Conservation (phyloP, 805 yeast species). For the Lipomyces chichibuensis region DNA sequence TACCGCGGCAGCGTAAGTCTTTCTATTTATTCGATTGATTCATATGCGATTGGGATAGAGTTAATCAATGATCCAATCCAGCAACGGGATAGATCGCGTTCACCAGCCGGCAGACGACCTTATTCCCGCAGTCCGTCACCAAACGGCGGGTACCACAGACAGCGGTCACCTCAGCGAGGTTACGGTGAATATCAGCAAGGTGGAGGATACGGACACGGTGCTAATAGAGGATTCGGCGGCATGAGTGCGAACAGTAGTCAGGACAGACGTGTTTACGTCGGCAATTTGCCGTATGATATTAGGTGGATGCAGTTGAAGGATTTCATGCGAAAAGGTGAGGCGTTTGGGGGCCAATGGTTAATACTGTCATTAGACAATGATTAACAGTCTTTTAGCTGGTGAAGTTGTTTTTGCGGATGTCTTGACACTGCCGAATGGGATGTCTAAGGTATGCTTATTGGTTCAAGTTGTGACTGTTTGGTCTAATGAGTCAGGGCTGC, state of each 20-base stretch:
- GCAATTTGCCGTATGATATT: constrained; percentile 48
- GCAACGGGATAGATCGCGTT: constrained; percentile 26
- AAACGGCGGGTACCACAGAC: constrained; percentile 11
- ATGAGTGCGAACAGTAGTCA: constrained; percentile 38
- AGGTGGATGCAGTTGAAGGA: constrained; percentile 48
- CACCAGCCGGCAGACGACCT: constrained; percentile 13
- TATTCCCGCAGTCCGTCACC: constrained; percentile 25
- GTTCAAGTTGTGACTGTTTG: not conserved
- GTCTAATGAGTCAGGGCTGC: constrained; percentile 16
- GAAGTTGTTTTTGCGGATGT: constrained; percentile 80
- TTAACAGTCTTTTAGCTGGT: constrained; percentile 49
- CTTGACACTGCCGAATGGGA: constrained; percentile 73
- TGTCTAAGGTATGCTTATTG: constrained; percentile 68
- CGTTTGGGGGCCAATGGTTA: not conserved
- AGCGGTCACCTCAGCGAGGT: constrained; percentile 20
- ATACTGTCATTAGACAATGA: not conserved
- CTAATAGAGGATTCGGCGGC: constrained; percentile 9
- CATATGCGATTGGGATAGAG: not conserved
- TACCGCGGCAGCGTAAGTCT: constrained; percentile 6
- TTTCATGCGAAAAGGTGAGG: constrained; percentile 43
- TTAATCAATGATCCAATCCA: not conserved
- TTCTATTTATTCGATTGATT: not conserved
- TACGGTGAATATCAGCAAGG: constrained; percentile 1
- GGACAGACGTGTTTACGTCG: constrained; percentile 50
- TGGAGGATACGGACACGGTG: constrained; percentile 13